Base-by-base conservation (phyloP, 1,139 yeast genomes). In the Taphrina confusa region DNA sequence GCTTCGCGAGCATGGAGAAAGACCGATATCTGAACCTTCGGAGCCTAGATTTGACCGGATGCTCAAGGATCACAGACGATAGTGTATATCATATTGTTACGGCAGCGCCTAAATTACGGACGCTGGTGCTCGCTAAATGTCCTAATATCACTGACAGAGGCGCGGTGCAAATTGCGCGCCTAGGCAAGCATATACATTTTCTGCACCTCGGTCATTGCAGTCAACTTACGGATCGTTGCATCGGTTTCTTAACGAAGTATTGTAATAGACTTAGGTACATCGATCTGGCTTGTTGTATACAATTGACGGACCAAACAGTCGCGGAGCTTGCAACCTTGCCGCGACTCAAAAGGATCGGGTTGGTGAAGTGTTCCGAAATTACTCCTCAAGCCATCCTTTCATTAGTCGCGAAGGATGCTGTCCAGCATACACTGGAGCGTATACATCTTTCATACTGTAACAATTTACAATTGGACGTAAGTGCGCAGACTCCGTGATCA, bases 161-260 rank as follows among this genome's bases (percentile, higher is more conserved):
- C 1, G 76, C 92, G 46, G 78, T 84, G 62, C 84, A 90, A 20
- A 77, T 90, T 65, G 78, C 94, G 11, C 80, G 78, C 52, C 76
- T 91, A 62, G 96, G 95, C 5, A 83, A 88, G 69, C 85, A 85
- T 68, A 77, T 92, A 66, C 97, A 91, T 71, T 89, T 90, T 68
- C 79, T 92, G 61, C 98, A 92, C 74, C 79, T 92, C 65, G 97
- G 97, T 25, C 98, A 92, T 75, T 92, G 98, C 75, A 82, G 84
- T 57, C 82, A 85, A 68, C 87, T 92, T 61, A 92, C 97, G 0
- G 97, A 92, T 73, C 81, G 80, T 64, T 96, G 97, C 16, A 94
- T 92, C 23, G 81, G 82, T 20, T 78, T 82, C 11, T 77, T 92
- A 64, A 89, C 89, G 18, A 80, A 87, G 67, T 80, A 81, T 61